Evolutionary conservation across 306 rosid species (phyloP), one percentile per base, ranked within the genome.

Genomic region (Pterocarpus macrocarpus): DNA sequence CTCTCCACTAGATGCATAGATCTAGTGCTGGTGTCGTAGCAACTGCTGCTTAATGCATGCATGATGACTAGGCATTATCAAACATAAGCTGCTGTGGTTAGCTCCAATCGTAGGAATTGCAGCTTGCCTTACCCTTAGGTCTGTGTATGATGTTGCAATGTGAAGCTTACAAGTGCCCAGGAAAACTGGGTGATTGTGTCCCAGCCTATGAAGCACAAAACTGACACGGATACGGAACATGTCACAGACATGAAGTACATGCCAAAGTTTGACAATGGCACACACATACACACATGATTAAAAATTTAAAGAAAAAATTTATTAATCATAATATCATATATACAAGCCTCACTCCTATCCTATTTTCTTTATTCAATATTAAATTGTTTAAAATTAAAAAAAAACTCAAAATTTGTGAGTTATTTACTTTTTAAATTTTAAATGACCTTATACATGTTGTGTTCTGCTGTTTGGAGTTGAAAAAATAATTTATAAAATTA

Each of bases 1-100:
- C 59, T 64, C 45, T 36, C 66, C 66, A 61, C 45, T 62, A 47
- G 8, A 75, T 64, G 71, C 41, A 32, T 76, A 58, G 47, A 28
- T 17, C 64, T 62, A 57, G 58, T 79, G 75, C 79, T 69, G 71
- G 67, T 70, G 39, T 9, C 71, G 35, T 68, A 8, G 64, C 65
- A 41, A 41, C 17, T 66, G 75, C 63, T 62, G 50, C 34, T 55
- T 81, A 80, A 17, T 56, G 78, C 58, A 52, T 78, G n/a, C 45
- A 57, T 77, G 62, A 78, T 15, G 50, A 38, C 41, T 52, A 32
- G 78, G 62, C 39, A 39, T 78, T 39, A 65, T 53, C 56, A 52
- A 71, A 34, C 56, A 44, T 67, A 55, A 44, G 32, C 77, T 41
- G 43, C 15, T 22, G 41, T 68, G 30, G 70, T 49, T 59, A 39